phyloP scores from a whole-genome alignment of 441 rosid genomes.

The Flueggea neowawraea region DNA sequence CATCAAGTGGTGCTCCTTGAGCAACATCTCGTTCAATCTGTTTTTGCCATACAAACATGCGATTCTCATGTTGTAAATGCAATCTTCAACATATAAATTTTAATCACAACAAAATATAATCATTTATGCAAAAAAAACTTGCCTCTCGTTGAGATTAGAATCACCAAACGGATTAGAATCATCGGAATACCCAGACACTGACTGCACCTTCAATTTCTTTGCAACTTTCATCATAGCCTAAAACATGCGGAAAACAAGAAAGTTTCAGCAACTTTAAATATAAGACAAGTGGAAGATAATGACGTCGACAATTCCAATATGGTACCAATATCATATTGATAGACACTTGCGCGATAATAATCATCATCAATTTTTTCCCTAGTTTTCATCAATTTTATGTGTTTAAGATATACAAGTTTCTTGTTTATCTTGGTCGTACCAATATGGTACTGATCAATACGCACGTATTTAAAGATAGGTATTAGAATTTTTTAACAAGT shows the following conservation, averaged over 20 bases:
- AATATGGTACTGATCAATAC: no score
- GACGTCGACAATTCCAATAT: no score
- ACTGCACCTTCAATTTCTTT: conserved; percentile 70
- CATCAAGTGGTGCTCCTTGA: conserved; percentile 61
- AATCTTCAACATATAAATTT: not conserved
- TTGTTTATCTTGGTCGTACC: no score
- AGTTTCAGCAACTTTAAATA: not conserved
- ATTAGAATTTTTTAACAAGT: no score
- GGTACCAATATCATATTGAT: no score
- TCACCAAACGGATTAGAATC: conserved; percentile 98
- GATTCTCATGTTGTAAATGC: not conserved
- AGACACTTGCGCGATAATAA: no score
- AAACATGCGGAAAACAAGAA: not conserved
- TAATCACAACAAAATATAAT: not conserved
- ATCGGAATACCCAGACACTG: conserved; percentile 83
- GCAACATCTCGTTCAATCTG: conserved; percentile 81
- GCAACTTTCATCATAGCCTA: conserved; percentile 75
- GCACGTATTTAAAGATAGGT: no score
- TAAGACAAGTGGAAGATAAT: no score
- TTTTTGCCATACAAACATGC: conserved; percentile 92
- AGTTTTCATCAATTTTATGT: no score
- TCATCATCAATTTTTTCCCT: no score
- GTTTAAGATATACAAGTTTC: no score
- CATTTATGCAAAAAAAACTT: conserved; percentile 13
- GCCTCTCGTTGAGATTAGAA: conserved; percentile 87